phyloP scores from a whole-genome alignment of 805 yeast species.

The Cyberlindnera americana region DNA sequence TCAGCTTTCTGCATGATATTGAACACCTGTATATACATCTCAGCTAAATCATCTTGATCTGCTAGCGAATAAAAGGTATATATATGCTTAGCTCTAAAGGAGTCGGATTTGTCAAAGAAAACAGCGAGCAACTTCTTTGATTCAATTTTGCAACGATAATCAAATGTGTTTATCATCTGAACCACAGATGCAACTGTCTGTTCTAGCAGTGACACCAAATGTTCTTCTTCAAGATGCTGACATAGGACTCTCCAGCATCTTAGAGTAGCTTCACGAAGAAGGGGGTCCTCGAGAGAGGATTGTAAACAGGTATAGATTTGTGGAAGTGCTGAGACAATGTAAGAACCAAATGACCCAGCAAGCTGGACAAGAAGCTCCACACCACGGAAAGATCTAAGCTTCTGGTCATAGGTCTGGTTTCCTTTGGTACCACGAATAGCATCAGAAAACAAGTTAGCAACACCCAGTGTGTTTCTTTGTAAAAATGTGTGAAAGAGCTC shows the following conservation, averaged over 20 bases:
- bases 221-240: constrained; percentile 48
- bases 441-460: constrained; percentile 77
- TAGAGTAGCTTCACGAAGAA: constrained; percentile 58
- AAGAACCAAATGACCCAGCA: constrained; percentile 34
- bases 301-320: constrained; percentile 86
- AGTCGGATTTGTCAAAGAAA: constrained; percentile 32
- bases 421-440: constrained; percentile 73
- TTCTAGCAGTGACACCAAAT: constrained; percentile 66
- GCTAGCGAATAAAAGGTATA: constrained; percentile 54
- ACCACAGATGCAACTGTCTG: constrained; percentile 68
- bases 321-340: constrained; percentile 67
- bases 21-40: constrained; percentile 29
- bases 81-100: constrained; percentile 39
- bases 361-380: constrained; percentile 61
- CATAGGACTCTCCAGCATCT: constrained; percentile 67
- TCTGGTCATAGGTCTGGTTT: constrained; percentile 66
- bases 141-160: constrained; percentile 42
- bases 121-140: constrained; percentile 48
- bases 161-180: constrained; percentile 60
- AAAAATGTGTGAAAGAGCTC: constrained; percentile 39
- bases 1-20: constrained; percentile 30
- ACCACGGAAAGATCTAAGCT: constrained; percentile 68
- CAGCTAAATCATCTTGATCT: constrained; percentile 37
- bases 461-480: constrained; percentile 62
- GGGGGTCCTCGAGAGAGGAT: constrained; percentile 62